Conservation (phyloP, 495 filamentous ascomycete genomes). For the Neurospora pannonica region DNA sequence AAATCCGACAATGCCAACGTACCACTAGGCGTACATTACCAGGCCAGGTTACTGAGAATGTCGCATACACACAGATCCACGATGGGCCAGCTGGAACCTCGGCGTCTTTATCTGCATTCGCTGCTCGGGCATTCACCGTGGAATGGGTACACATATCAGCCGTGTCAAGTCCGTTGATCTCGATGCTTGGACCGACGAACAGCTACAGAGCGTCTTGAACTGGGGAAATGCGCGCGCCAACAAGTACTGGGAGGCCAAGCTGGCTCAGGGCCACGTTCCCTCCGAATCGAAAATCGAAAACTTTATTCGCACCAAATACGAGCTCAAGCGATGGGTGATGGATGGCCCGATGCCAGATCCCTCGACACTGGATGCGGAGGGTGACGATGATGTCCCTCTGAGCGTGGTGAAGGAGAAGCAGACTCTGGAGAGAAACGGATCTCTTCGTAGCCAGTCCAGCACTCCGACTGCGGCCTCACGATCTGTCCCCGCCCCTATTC, state of each 20-base stretch:
- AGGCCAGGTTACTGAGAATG: slow-evolving; percentile 7
- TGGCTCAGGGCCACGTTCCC: slow-evolving; percentile 84
- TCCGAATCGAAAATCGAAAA: slow-evolving; percentile 99
- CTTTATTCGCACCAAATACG: slow-evolving; percentile 97
- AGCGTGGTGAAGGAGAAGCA: slow-evolving; percentile 51
- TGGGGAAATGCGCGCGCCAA: slow-evolving; percentile 96
- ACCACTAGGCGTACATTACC: neutral
- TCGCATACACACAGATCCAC: slow-evolving; percentile 53
- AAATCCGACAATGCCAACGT: neutral
- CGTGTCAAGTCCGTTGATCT: slow-evolving; percentile 96
- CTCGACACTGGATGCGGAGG: slow-evolving; percentile 68
- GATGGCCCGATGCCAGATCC: slow-evolving; percentile 92
- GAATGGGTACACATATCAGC: slow-evolving; percentile 98
- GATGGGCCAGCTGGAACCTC: slow-evolving; percentile 98
- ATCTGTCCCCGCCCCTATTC: slow-evolving; percentile 12
- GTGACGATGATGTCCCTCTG: slow-evolving; percentile 69
- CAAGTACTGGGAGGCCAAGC: slow-evolving; percentile 97
- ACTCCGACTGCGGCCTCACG: slow-evolving; percentile 23
- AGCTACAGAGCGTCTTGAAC: slow-evolving; percentile 78
- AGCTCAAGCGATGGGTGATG: slow-evolving; percentile 97
- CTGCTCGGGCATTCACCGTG: slow-evolving; percentile 94
- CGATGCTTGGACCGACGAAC: slow-evolving; percentile 97
- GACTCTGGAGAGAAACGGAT: slow-evolving; percentile 38
- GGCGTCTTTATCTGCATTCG: slow-evolving; percentile 96
- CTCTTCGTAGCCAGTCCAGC: slow-evolving; percentile 32